phyloP scores from a whole-genome alignment of 257 asterid species.

The Primulina eburnea region DNA sequence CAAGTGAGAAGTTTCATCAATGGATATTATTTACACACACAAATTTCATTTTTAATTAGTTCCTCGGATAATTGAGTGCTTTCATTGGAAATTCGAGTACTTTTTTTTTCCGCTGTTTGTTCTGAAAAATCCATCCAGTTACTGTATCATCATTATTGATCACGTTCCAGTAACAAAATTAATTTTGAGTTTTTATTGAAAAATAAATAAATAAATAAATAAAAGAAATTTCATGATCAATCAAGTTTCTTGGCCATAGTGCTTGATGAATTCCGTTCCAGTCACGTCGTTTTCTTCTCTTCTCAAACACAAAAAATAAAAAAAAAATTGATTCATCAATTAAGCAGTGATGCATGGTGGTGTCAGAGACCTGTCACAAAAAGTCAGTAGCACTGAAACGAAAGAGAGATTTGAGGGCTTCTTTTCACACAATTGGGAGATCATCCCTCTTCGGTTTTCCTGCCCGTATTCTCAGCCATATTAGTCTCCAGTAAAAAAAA shows the following conservation, averaged over 20 bases:
- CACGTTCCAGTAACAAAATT: too few species aligned
- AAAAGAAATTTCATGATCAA: slow-evolving; percentile 10
- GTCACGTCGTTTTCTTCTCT: slow-evolving; percentile 55
- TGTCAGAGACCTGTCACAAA: slow-evolving; percentile 40
- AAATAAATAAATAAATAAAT: too few species aligned
- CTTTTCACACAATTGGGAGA: slow-evolving; percentile 7
- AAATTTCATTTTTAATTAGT: too few species aligned
- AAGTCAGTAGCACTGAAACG: slow-evolving; percentile 59
- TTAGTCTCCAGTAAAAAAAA: too few species aligned
- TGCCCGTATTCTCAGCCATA: slow-evolving; percentile 14
- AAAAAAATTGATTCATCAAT: neutral
- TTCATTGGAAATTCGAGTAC: too few species aligned
- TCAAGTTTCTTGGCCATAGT: slow-evolving; percentile 12
- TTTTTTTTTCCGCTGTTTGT: too few species aligned
- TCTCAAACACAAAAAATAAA: neutral
- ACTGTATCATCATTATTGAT: too few species aligned
- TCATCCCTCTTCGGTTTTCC: slow-evolving; percentile 21
- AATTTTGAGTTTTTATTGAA: too few species aligned
- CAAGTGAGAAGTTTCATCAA: neutral
- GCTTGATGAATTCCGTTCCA: slow-evolving; percentile 46
- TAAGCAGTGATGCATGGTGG: slow-evolving; percentile 28
- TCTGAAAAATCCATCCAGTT: too few species aligned
- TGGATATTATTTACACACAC: too few species aligned
- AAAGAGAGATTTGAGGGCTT: slow-evolving; percentile 27
- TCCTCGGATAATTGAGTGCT: too few species aligned